Evolutionary conservation across 2,329 filamentous ascomycete genomes (phyloP).

Genomic region (Exophiala sp.): DNA sequence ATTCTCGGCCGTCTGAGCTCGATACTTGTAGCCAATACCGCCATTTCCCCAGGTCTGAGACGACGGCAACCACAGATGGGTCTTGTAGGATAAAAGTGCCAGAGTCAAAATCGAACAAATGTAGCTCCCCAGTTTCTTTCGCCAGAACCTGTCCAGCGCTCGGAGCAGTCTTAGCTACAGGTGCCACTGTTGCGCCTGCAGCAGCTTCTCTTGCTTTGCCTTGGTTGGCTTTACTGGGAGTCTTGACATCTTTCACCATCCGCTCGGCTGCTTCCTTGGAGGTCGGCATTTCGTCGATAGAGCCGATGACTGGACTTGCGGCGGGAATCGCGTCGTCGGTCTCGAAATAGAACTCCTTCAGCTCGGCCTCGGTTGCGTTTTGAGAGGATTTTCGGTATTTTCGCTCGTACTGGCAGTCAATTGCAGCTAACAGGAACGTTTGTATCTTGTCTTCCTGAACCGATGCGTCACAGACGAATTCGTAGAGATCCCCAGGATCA

Average conservation of each 20-base stretch:
- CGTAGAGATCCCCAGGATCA: slow-evolving; percentile 90
- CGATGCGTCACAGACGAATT: slow-evolving; percentile 85
- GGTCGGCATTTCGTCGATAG: slow-evolving; percentile 36
- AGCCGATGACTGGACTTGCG: slow-evolving; percentile 53
- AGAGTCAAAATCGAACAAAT: slow-evolving; percentile 85
- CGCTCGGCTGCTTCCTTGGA: slow-evolving; percentile 39
- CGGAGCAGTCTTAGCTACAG: slow-evolving; percentile 57
- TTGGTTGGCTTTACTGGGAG: slow-evolving; percentile 37
- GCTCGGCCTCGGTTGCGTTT: slow-evolving; percentile 72
- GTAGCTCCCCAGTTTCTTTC: slow-evolving; percentile 73
- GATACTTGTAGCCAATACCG: slow-evolving; percentile 90
- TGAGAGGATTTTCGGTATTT: slow-evolving; percentile 79
- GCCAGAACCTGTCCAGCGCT: slow-evolving; percentile 66
- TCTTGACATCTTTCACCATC: slow-evolving; percentile 43
- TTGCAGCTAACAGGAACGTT: slow-evolving; percentile 73
- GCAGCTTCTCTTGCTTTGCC: slow-evolving; percentile 33
- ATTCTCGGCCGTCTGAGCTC: slow-evolving; percentile 64
- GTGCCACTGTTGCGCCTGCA: slow-evolving; percentile 52
- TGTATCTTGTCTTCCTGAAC: slow-evolving; percentile 65
- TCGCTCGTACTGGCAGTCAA: slow-evolving; percentile 95
- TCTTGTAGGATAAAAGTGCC: slow-evolving; percentile 82
- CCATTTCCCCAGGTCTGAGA: slow-evolving; percentile 85
- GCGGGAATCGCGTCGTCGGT: slow-evolving; percentile 55
- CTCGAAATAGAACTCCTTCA: slow-evolving; percentile 74
- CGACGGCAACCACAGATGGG: slow-evolving; percentile 64